A percentile compares a stretch with the other conserved stretches of the same genome.
Evolutionary conservation across 176 grass and related monocot genomes (phyloP).

Genomic region (Triticum urartu): DNA sequence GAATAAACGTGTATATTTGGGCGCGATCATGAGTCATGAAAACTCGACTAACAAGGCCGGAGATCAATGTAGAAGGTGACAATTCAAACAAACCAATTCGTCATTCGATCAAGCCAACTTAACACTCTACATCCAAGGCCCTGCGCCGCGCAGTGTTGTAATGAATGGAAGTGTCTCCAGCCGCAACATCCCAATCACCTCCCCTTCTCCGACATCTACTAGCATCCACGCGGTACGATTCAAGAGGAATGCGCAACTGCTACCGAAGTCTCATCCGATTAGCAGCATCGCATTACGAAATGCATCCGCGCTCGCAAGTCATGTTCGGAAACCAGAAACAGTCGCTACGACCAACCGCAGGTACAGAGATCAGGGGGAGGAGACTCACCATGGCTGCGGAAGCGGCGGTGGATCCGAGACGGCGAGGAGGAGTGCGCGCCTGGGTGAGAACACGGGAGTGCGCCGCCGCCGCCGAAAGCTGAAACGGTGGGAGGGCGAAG

Average conservation of each 20-base stretch:
- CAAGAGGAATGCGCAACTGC: not conserved
- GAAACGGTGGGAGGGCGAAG: not conserved
- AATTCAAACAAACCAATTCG: not conserved
- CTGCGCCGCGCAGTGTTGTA: not conserved
- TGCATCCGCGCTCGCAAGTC: too few species aligned
- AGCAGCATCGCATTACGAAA: not conserved
- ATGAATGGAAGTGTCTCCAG: not conserved
- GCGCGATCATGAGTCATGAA: not conserved
- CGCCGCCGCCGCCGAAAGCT: constrained; percentile 37
- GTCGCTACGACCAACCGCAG: not conserved
- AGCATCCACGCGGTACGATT: not conserved
- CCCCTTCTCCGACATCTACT: not conserved
- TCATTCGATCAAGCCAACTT: not conserved
- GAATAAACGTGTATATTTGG: not conserved
- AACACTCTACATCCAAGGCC: not conserved
- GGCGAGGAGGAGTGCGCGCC: not conserved
- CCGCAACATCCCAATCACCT: not conserved
- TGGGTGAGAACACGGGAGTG: not conserved
- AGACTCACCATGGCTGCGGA: constrained; percentile 41
- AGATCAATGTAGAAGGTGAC: not conserved
- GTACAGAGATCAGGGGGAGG: not conserved
- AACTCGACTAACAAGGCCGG: not conserved
- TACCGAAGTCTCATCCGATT: not conserved
- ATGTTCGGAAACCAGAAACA: not conserved
- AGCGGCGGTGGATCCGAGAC: constrained; percentile 16